These are phyloP conservation scores for Biancaea sappan DNA, from an alignment of 306 rosid species.

Conservation along the genomic window DNA sequence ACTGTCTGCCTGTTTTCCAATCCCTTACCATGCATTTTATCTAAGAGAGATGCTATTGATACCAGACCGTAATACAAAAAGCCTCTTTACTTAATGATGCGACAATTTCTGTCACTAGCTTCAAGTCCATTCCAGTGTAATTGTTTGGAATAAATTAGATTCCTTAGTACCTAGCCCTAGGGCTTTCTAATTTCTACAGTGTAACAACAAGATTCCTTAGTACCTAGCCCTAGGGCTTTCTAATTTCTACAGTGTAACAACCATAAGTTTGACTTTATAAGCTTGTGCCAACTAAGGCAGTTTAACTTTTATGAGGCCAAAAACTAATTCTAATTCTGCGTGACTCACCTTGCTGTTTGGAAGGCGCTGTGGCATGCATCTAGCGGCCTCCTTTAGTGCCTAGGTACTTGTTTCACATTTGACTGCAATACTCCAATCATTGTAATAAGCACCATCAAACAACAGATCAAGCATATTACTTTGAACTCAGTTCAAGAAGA, in stretches of 20 bases:
- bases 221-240: background rate
- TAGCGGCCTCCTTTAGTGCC: background rate
- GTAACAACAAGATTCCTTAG: background rate
- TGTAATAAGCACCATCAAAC: background rate
- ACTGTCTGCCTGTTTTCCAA: background rate
- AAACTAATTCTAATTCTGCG: background rate
- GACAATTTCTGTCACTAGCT: background rate
- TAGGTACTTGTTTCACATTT: background rate
- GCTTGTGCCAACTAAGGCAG: background rate
- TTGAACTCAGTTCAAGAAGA: background rate
- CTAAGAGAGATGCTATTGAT: background rate
- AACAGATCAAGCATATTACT: background rate
- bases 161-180: background rate
- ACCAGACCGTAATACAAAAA: background rate
- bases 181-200: background rate
- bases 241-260: background rate
- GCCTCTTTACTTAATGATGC: conserved; percentile 1
- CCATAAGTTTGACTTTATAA: background rate
- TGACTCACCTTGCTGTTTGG: background rate
- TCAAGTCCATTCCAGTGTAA: background rate
- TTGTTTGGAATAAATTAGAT: too few species aligned
- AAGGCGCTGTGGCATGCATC: background rate
- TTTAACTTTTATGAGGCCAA: background rate
- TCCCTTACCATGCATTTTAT: background rate
- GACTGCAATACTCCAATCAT: background rate